Percentiles rank a stretch among this genome's conserved stretches.
phyloP scores from a whole-genome alignment of 192 early-diverging fungal species.

The Backusella morwellensis region DNA sequence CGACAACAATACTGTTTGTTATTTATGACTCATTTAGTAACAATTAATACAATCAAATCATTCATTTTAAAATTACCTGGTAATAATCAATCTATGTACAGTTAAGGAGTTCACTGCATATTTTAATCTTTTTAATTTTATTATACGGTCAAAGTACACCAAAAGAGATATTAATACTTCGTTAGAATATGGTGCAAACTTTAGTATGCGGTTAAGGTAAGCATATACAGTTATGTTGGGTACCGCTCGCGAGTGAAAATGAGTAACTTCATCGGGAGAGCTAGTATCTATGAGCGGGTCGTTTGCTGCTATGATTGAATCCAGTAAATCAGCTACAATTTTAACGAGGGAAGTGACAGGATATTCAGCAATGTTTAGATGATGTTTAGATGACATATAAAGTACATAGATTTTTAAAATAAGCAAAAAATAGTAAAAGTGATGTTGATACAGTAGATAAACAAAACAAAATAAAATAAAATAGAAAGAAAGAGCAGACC shows the following conservation, averaged over 20 bases:
- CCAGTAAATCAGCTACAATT: conserved; percentile 47
- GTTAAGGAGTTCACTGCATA: conserved; percentile 64
- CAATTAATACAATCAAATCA: background rate
- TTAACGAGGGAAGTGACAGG: conserved; percentile 43
- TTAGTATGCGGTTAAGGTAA: conserved; percentile 65
- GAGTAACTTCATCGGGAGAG: conserved; percentile 40
- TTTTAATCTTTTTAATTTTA: conserved; percentile 44
- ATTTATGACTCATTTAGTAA: background rate
- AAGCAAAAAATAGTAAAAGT: background rate
- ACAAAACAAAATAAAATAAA: background rate
- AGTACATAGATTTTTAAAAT: background rate
- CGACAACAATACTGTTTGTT: conserved; percentile 56
- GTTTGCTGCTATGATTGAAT: conserved; percentile 50
- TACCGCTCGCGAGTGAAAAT: conserved; percentile 69
- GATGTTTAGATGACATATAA: background rate
- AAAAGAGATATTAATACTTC: conserved; percentile 65
- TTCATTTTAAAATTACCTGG: conserved; percentile 15
- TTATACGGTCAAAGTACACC: conserved; percentile 74
- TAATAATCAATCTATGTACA: conserved; percentile 67
- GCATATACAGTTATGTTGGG: conserved; percentile 64
- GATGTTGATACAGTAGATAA: background rate
- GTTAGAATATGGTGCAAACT: conserved; percentile 67
- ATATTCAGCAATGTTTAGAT: conserved; percentile 45
- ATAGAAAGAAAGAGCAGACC: conserved; percentile 9
- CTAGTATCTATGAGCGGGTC: conserved; percentile 35